Base-by-base conservation (phyloP, 2,329 filamentous ascomycete genomes). In the Ilyonectria sp. region DNA sequence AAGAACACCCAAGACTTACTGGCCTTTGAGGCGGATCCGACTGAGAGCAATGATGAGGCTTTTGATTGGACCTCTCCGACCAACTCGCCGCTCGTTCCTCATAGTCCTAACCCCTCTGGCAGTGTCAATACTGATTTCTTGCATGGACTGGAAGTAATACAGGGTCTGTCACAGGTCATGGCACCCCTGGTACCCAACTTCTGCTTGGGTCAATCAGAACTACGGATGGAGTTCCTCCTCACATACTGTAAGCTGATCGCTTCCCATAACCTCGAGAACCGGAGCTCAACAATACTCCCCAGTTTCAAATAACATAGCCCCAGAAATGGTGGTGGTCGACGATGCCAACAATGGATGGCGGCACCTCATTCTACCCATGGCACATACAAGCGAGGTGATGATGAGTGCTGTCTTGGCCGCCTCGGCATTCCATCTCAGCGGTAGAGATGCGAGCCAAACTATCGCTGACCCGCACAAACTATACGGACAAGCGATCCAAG, bases 391-490 rank as follows among this genome's bases (percentile, higher is more conserved):
- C 23, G 44, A 60, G 1, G 57, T 74, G 4, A 67, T 78, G 47
- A 73, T 75, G 70, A 73, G 67, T n/a, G 66, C 76, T 3, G 73
- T 78, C 0, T 64, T 76, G 7, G 71, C 76, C 5, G 74, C 72
- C 4, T 72, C 76, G 1, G 73, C 76, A 1, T 77, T 74, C 7
- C 75, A 77, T 9, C 21, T 77, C 11, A 43, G 65, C 1, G 61
- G 54, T 17, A 63, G 46, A 40, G 31, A 31, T 1, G 55, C 33
- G 7, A 29, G 13, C 7, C 53, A 64, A n/a, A 23, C 6, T 0
- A 6, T 67, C 23, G 65, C 46, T 1, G 40, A 69, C 31, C 61
- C 67, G 8, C 49, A 61, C 10, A 31, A 35, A 40, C 33, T 69
- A 0, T 72, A 72, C 55, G 63, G 63, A 6, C 61, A 54, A 52